A percentile compares a stretch with the other conserved stretches of the same genome.
Evolutionary conservation across 768 basidiomycete species (phyloP).

Genomic region (Lentinula lateritia): DNA sequence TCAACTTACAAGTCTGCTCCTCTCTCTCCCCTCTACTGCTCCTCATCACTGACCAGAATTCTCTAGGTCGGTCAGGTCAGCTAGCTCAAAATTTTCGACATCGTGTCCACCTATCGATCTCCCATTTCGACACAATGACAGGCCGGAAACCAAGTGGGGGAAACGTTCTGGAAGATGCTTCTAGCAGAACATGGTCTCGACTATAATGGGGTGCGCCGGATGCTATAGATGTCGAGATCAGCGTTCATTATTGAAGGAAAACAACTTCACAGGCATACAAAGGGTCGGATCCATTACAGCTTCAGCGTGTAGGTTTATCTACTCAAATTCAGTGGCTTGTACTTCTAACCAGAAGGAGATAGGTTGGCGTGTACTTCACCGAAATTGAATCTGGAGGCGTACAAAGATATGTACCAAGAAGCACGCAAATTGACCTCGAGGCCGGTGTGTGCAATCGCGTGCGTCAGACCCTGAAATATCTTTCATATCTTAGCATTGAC

Average conservation of each 20-base stretch:
- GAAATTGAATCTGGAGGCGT: conserved; percentile 50
- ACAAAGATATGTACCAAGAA: conserved; percentile 83
- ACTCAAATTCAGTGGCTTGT: not conserved
- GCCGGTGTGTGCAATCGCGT: conserved; percentile 79
- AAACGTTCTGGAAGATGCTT: conserved; percentile 86
- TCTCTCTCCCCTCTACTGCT: not conserved
- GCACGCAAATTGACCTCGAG: conserved; percentile 88
- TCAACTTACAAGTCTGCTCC: conserved; percentile 65
- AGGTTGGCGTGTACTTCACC: conserved; percentile 82
- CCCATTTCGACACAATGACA: conserved; percentile 18
- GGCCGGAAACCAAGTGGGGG: conserved; percentile 78
- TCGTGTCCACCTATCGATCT: not conserved
- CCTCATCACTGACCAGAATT: conserved; percentile 3
- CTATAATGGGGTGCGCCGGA: conserved; percentile 51
- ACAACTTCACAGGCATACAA: conserved; percentile 47
- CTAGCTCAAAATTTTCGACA: conserved; percentile 18
- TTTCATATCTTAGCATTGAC: not conserved
- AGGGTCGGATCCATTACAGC: conserved; percentile 70
- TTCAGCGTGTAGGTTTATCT: conserved; percentile 50
- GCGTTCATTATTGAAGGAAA: not conserved
- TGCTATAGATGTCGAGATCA: conserved; percentile 6
- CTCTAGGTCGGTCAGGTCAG: conserved; percentile 68
- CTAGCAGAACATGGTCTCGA: conserved; percentile 83
- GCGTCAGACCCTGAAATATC: conserved; percentile 17
- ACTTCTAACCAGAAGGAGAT: conserved; percentile 1